These are phyloP conservation scores for Thalassiosira hispida DNA, from an alignment of 352 stramenopile species.

Conservation along the genomic window DNA sequence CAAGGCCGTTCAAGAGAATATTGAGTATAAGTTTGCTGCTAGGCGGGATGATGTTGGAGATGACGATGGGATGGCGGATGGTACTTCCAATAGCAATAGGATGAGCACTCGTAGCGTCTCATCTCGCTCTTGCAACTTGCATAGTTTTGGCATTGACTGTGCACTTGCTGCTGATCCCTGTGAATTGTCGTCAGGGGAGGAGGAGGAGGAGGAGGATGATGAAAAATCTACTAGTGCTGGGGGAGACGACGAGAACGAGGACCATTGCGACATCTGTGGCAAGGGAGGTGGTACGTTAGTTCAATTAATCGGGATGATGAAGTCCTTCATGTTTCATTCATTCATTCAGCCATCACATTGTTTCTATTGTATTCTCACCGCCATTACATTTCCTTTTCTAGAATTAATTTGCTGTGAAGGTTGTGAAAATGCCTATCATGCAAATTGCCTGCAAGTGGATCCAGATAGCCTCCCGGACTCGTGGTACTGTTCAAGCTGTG, in stretches of 20 bases:
- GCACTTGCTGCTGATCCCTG: not conserved
- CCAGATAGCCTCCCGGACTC: slow-evolving; percentile 5
- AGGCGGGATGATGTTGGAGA: not conserved
- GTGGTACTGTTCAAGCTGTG: slow-evolving; percentile 7
- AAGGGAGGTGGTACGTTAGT: slow-evolving; percentile 13
- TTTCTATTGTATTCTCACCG: not conserved
- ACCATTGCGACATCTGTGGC: slow-evolving; percentile 16
- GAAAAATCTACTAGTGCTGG: not conserved
- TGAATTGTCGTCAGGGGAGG: not conserved
- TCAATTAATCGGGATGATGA: not conserved
- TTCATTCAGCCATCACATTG: not conserved
- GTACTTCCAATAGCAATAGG: not conserved
- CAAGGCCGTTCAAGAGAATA: not conserved
- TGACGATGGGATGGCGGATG: not conserved
- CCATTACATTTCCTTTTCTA: not conserved
- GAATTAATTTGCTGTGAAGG: slow-evolving; percentile 16
- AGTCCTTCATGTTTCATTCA: not conserved
- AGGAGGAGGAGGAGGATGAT: not conserved
- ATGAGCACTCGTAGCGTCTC: too few relatives aligned
- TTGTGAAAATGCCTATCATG: slow-evolving; percentile 12
- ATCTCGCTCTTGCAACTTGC: too few relatives aligned
- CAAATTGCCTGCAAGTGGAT: not conserved
- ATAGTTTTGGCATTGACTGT: not conserved
- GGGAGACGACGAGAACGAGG: slow-evolving; percentile 12
- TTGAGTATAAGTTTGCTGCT: not conserved